These are phyloP conservation scores for Fennellomyces sp. DNA, from an alignment of 371 early-diverging fungal species.

Conservation along the genomic window DNA sequence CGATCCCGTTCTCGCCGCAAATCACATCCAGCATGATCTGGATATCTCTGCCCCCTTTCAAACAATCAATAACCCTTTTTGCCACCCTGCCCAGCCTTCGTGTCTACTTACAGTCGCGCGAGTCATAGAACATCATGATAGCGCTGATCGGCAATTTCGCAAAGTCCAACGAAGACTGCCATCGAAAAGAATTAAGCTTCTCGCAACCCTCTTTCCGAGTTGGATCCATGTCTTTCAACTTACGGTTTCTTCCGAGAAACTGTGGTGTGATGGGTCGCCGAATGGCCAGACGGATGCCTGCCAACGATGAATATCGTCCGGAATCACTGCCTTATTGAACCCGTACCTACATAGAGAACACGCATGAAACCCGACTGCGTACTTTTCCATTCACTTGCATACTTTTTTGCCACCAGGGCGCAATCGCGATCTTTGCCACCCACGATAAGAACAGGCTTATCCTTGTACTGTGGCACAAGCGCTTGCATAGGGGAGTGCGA, in stretches of 20 bases:
- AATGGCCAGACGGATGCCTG: slow-evolving; percentile 78
- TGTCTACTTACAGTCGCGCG: slow-evolving; percentile 67
- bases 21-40: slow-evolving; percentile 82
- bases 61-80: not conserved
- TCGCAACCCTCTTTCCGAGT: not conserved
- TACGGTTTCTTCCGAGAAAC: not conserved
- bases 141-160: slow-evolving; percentile 64
- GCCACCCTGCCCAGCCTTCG: not conserved
- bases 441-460: slow-evolving; percentile 69
- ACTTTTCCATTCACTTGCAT: not conserved
- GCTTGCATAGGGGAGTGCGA: slow-evolving; percentile 86
- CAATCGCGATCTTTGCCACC: slow-evolving; percentile 72
- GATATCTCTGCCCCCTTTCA: slow-evolving; percentile 78
- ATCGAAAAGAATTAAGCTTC: not conserved
- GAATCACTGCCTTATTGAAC: slow-evolving; percentile 74
- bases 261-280: slow-evolving; percentile 25
- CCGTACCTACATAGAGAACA: slow-evolving; percentile 60
- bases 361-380: not conserved
- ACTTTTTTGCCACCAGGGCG: slow-evolving; percentile 63
- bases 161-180: slow-evolving; percentile 48
- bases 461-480: slow-evolving; percentile 56
- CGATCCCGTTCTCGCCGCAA: slow-evolving; percentile 61
- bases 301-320: slow-evolving; percentile 77
- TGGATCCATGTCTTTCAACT: not conserved
- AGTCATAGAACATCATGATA: slow-evolving; percentile 86